These are phyloP conservation scores for Dothistroma pini DNA, from an alignment of 2,329 filamentous ascomycete genomes.

Conservation along the genomic window DNA sequence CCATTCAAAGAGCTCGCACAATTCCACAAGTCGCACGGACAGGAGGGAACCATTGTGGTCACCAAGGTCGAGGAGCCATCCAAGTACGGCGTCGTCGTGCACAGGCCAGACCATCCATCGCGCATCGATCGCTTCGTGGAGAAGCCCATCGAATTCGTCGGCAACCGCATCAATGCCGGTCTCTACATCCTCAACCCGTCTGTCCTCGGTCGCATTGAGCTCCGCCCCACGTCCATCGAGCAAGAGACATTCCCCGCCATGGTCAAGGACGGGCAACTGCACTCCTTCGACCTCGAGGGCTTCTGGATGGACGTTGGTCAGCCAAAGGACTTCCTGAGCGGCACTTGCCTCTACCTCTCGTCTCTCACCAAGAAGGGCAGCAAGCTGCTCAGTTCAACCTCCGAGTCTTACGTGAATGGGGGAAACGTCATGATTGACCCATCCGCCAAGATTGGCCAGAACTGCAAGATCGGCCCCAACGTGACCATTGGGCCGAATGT, in stretches of 20 bases:
- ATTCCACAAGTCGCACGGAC: slow-evolving; percentile 89
- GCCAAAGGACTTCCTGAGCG: slow-evolving; percentile 95
- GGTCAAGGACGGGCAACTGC: slow-evolving; percentile 80
- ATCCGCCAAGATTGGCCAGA: slow-evolving; percentile 92
- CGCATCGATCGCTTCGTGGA: slow-evolving; percentile 98
- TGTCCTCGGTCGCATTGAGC: slow-evolving; percentile 85
- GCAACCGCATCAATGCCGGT: slow-evolving; percentile 97
- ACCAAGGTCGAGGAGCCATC: slow-evolving; percentile 99
- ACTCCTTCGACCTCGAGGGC: slow-evolving; percentile 93
- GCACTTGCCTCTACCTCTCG: slow-evolving; percentile 93
- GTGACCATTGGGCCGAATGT: slow-evolving; percentile 94
- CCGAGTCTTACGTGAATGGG: slow-evolving; percentile 77
- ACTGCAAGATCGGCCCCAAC: slow-evolving; percentile 96
- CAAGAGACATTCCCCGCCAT: slow-evolving; percentile 98
- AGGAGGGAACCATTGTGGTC: slow-evolving; percentile 96
- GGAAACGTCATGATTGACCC: slow-evolving; percentile 96
- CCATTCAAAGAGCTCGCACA: slow-evolving; percentile 84
- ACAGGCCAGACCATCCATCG: slow-evolving; percentile 86
- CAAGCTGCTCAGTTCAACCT: slow-evolving; percentile 69
- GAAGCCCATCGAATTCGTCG: slow-evolving; percentile 98
- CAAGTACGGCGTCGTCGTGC: slow-evolving; percentile 98
- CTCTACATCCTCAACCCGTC: slow-evolving; percentile 97
- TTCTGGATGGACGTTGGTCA: slow-evolving; percentile 99
- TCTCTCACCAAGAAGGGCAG: slow-evolving; percentile 86
- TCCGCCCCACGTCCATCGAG: slow-evolving; percentile 95